These are phyloP conservation scores for Platanthera guangdongensis DNA, from an alignment of 106 monocot genomes.

Conservation along the genomic window DNA sequence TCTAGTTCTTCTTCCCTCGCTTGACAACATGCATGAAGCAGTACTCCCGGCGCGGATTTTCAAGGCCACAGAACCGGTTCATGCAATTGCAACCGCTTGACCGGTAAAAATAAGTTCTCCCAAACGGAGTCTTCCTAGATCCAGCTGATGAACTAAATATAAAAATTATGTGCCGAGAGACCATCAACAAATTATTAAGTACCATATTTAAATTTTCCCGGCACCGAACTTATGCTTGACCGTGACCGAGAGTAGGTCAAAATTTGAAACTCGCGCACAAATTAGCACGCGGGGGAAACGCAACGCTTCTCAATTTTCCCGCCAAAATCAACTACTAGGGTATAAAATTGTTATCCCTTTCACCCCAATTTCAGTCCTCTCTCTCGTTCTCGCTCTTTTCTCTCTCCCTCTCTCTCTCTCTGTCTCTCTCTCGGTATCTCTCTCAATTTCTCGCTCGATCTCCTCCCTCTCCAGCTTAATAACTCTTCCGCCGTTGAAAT, in stretches of 20 bases:
- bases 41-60: no score
- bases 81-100: no score
- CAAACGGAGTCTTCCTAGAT: no score
- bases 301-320: neutral
- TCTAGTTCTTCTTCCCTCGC: no score
- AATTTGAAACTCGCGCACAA: neutral
- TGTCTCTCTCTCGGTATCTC: no score
- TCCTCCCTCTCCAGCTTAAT: neutral
- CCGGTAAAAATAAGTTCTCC: no score
- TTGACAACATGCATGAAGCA: no score
- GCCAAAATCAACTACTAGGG: neutral
- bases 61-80: no score
- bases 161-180: no score
- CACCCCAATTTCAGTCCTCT: neutral
- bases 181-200: no score
- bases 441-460: neutral
- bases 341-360: neutral
- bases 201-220: neutral
- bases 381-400: neutral
- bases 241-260: neutral
- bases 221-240: neutral
- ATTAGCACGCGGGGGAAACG: neutral
- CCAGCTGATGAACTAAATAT: no score
- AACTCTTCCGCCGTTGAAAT: neutral
- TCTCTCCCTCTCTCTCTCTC: neutral